Evolutionary conservation across 768 basidiomycete genomes (phyloP).

Genomic region (Mrakia frigida): DNA sequence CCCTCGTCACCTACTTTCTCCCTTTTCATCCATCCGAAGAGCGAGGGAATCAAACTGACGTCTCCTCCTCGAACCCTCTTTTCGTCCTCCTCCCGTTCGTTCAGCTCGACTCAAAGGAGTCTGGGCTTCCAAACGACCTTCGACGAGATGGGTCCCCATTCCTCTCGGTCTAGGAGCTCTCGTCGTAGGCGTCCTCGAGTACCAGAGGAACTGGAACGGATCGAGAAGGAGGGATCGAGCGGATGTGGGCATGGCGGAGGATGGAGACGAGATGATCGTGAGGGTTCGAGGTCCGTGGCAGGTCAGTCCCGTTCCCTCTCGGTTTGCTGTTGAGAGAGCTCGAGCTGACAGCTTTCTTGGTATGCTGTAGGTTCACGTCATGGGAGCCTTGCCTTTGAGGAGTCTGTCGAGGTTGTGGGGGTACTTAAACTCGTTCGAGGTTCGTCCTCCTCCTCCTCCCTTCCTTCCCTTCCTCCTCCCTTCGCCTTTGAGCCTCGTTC

Average conservation of each 20-base stretch:
- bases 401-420: slow-evolving; percentile 98
- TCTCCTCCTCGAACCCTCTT: neutral
- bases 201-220: slow-evolving; percentile 25
- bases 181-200: slow-evolving; percentile 14
- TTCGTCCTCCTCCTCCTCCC: neutral
- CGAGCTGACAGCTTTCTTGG: neutral
- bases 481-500: neutral
- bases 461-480: neutral
- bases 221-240: slow-evolving; percentile 41
- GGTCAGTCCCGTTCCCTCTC: slow-evolving; percentile 46
- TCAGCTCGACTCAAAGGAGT: slow-evolving; percentile 28
- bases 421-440: slow-evolving; percentile 80
- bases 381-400: slow-evolving; percentile 88
- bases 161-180: slow-evolving; percentile 27
- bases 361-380: slow-evolving; percentile 69
- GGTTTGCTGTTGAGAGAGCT: neutral
- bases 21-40: neutral
- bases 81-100: neutral
- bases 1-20: neutral
- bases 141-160: slow-evolving; percentile 22
- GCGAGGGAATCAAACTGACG: neutral
- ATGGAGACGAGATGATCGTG: slow-evolving; percentile 54
- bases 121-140: slow-evolving; percentile 16
- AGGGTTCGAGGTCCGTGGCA: slow-evolving; percentile 88
- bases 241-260: slow-evolving; percentile 29